A percentile compares a stretch with the other conserved stretches of the same genome.
Evolutionary conservation across 176 grass and related monocot species (phyloP).

Genomic region (Lolium perenne): DNA sequence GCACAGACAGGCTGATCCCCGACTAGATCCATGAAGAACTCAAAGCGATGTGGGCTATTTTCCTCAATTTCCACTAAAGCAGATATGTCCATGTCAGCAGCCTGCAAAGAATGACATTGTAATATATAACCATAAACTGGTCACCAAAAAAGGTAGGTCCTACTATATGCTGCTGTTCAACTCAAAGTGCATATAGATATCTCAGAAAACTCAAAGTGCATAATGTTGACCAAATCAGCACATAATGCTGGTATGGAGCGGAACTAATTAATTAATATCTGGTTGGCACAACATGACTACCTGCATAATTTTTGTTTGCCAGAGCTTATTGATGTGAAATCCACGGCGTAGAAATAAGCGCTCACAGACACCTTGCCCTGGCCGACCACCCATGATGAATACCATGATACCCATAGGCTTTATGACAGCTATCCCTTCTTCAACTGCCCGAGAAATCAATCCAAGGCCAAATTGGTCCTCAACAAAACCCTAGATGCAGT

Average conservation of each 20-base stretch:
- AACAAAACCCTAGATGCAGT: constrained; percentile 35
- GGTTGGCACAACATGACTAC: constrained; percentile 28
- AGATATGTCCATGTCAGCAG: constrained; percentile 92
- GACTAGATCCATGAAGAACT: constrained; percentile 93
- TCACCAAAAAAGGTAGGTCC: neutral
- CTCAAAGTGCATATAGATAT: no score
- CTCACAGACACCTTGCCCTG: constrained; percentile 87
- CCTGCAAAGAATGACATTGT: constrained; percentile 53
- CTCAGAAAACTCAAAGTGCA: no score
- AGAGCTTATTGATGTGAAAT: constrained; percentile 80
- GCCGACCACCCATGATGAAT: constrained; percentile 90
- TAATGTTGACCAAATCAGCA: neutral
- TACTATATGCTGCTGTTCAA: neutral
- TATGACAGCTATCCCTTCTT: constrained; percentile 96
- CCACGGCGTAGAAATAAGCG: constrained; percentile 80
- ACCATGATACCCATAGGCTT: constrained; percentile 93
- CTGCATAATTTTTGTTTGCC: constrained; percentile 99
- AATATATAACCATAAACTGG: neutral
- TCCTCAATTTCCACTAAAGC: constrained; percentile 96
- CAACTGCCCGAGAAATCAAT: constrained; percentile 92
- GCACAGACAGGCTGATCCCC: constrained; percentile 89
- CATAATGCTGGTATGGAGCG: neutral
- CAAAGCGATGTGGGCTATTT: constrained; percentile 88
- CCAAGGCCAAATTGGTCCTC: constrained; percentile 95
- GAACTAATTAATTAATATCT: constrained; percentile 8